These are phyloP conservation scores for Paraconiothyrium sp. DNA, from an alignment of 2,329 filamentous ascomycete species.

Conservation along the genomic window DNA sequence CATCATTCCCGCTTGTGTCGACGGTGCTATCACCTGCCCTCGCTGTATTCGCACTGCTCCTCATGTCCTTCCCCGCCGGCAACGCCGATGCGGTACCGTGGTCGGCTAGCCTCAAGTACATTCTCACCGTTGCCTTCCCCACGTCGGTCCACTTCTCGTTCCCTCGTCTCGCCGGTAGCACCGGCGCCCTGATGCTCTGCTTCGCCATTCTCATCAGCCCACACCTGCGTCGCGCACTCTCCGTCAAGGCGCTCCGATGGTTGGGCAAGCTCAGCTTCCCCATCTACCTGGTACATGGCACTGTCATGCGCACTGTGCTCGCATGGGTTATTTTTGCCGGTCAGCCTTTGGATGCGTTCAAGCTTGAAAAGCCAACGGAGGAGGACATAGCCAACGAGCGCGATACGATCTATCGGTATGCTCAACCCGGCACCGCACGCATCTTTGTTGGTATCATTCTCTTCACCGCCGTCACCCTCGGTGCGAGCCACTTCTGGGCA, in stretches of 20 bases:
- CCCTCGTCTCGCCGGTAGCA: conserved; percentile 7
- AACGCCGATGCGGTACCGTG: conserved; percentile 2
- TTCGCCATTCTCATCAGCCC: conserved; percentile 8
- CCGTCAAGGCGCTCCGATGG: conserved; percentile 9
- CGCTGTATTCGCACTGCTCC: not conserved
- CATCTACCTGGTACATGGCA: conserved; percentile 12
- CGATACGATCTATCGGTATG: conserved; percentile 3
- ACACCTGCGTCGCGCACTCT: conserved; percentile 3
- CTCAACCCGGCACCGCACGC: not conserved
- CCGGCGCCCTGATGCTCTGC: conserved; percentile 9
- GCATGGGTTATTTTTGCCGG: conserved; percentile 9
- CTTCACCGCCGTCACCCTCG: conserved; percentile 5
- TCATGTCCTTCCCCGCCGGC: conserved; percentile 3
- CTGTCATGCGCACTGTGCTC: conserved; percentile 12
- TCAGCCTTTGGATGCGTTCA: not conserved
- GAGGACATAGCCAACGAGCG: not conserved
- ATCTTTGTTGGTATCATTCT: not conserved
- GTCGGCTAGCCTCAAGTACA: not conserved
- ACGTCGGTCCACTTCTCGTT: not conserved
- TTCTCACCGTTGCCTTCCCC: not conserved
- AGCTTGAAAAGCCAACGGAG: not conserved
- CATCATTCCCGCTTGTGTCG: not conserved
- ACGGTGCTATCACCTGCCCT: conserved; percentile 1
- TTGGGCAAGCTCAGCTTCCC: conserved; percentile 14
- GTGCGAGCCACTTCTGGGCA: conserved; percentile 10